phyloP scores from a whole-genome alignment of 140 eudicot genomes.

The Cichorium intybus region DNA sequence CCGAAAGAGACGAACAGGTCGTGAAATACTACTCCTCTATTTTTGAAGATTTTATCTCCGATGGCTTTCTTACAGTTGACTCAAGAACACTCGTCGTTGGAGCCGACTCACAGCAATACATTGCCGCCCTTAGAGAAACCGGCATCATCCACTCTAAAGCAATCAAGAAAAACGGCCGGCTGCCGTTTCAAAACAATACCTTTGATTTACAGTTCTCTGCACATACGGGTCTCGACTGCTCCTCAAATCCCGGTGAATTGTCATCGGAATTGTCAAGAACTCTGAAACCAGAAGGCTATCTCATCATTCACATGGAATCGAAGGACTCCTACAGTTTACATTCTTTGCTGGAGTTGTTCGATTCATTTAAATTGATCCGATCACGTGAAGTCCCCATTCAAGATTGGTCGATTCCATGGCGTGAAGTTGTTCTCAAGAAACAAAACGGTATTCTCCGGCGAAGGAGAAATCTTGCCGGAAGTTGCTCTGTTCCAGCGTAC shows the following conservation, averaged over 20 bases:
- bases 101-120: constrained; percentile 7
- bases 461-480: constrained; percentile 3
- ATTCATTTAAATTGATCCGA: constrained; percentile 32
- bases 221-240: constrained; percentile 35
- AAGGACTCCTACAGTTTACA: constrained; percentile 48
- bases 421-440: constrained; percentile 51
- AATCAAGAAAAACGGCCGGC: constrained; percentile 7
- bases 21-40: constrained; percentile 35
- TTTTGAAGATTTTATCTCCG: constrained; percentile 39
- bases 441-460: constrained; percentile 7
- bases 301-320: constrained; percentile 47
- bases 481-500: constrained; percentile 37
- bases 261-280: constrained; percentile 50
- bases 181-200: constrained; percentile 20
- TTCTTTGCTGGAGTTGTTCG: constrained; percentile 54
- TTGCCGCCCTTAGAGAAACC: constrained; percentile 24
- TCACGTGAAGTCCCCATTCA: constrained; percentile 27
- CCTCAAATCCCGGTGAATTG: constrained; percentile 23
- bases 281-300: constrained; percentile 49
- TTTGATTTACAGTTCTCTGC: constrained; percentile 47
- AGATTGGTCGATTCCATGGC: constrained; percentile 21
- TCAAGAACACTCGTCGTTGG: constrained; percentile 47
- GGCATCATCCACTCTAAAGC: constrained; percentile 34
- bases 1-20: constrained; percentile 12
- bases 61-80: constrained; percentile 29